phyloP scores from a whole-genome alignment of 176 grass and related monocot genomes.

The Rhynchospora tenuis region DNA sequence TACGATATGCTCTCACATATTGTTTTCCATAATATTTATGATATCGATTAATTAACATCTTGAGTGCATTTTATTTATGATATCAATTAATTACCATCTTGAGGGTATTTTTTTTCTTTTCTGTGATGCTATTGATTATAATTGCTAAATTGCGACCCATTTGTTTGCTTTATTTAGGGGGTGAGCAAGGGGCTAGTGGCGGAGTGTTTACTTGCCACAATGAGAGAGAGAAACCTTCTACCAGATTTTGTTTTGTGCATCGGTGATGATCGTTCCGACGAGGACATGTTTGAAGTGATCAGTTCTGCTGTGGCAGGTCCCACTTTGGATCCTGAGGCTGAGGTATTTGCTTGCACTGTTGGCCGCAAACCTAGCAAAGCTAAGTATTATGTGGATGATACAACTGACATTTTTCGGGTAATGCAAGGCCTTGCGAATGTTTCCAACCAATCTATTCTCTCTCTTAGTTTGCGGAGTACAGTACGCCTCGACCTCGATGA shows the following conservation, averaged over 20 bases:
- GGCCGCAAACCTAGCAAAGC: constrained; percentile 93
- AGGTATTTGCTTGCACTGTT: constrained; percentile 87
- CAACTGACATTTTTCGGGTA: constrained; percentile 55
- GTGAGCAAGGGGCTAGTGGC: constrained; percentile 78
- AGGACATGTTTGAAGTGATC: constrained; percentile 99
- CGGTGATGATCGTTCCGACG: constrained; percentile 78
- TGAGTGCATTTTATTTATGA: not conserved
- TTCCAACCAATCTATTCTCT: constrained; percentile 38
- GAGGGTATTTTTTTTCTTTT: too few relatives aligned
- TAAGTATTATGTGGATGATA: constrained; percentile 93
- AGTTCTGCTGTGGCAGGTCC: constrained; percentile 23
- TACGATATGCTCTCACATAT: not conserved
- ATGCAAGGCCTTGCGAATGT: constrained; percentile 71
- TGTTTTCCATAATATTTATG: too few relatives aligned
- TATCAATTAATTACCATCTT: not conserved
- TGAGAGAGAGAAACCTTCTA: constrained; percentile 33
- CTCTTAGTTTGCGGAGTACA: constrained; percentile 12
- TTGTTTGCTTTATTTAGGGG: constrained; percentile 31
- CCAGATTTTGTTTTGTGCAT: constrained; percentile 82
- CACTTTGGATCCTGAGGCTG: constrained; percentile 30
- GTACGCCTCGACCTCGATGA: not conserved
- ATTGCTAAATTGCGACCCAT: not conserved
- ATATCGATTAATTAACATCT: not conserved
- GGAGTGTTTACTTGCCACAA: constrained; percentile 43
- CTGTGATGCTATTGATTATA: too few relatives aligned